phyloP scores from a whole-genome alignment of 2,329 filamentous ascomycete genomes.

The Fusarium domesticum region DNA sequence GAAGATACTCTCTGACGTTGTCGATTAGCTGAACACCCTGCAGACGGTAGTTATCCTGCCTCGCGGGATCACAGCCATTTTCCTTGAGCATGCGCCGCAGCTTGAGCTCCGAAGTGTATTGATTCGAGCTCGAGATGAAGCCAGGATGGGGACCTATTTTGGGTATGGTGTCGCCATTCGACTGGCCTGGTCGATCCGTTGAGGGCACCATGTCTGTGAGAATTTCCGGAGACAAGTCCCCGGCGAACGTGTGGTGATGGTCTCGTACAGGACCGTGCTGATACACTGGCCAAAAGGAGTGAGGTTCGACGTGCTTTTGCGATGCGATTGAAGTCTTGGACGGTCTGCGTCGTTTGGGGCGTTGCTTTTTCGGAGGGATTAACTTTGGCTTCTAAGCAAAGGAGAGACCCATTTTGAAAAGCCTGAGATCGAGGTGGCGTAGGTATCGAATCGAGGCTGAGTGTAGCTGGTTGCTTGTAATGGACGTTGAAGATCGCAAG shows the following conservation, averaged over 20 bases:
- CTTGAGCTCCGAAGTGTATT: conserved; percentile 79
- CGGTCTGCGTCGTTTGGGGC: neutral
- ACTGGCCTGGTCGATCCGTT: conserved; percentile 4
- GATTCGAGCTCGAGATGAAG: conserved; percentile 51
- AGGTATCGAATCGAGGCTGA: too few species aligned
- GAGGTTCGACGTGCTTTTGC: neutral
- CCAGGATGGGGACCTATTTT: conserved; percentile 46
- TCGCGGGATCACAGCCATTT: conserved; percentile 68
- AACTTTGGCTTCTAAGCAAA: neutral
- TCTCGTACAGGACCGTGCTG: neutral
- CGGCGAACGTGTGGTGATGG: neutral
- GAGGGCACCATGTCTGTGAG: conserved; percentile 14
- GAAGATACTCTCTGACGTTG: conserved; percentile 72
- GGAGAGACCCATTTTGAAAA: neutral
- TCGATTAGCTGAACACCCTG: conserved; percentile 90
- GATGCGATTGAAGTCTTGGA: neutral
- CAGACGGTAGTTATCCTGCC: conserved; percentile 76
- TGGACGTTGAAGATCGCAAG: too few species aligned
- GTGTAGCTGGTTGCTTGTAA: too few species aligned
- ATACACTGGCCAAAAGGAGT: neutral
- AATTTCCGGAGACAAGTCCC: neutral
- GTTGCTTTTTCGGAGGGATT: neutral
- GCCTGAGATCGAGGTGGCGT: too few species aligned
- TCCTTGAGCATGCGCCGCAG: conserved; percentile 70
- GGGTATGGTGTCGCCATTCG: conserved; percentile 17